These are phyloP conservation scores for Tetratostichococcus sp. DNA, from an alignment of 139 green algal genomes.

Conservation along the genomic window DNA sequence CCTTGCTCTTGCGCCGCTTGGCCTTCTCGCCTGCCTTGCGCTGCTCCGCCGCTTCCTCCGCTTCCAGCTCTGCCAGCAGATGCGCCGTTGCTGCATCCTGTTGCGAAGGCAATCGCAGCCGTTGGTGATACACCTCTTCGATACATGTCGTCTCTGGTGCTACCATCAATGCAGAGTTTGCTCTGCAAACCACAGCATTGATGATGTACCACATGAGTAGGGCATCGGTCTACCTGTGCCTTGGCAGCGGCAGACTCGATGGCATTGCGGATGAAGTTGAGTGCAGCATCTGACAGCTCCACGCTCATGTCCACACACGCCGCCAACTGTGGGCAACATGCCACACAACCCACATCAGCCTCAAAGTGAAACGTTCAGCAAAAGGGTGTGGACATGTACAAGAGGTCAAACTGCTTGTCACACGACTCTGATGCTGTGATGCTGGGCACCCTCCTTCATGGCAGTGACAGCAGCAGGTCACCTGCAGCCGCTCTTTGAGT, in stretches of 20 bases:
- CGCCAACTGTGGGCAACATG: slow-evolving; percentile 18
- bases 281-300: slow-evolving; percentile 41
- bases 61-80: slow-evolving; percentile 63
- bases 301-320: slow-evolving; percentile 51
- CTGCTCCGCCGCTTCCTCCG: slow-evolving; percentile 40
- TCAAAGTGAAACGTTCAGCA: no score
- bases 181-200: no score
- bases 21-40: slow-evolving; percentile 33
- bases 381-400: no score
- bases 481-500: background rate
- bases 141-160: no score
- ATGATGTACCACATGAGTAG: no score
- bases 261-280: slow-evolving; percentile 41
- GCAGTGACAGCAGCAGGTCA: background rate
- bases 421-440: no score
- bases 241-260: slow-evolving; percentile 44
- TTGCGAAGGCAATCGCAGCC: slow-evolving; percentile 8
- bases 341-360: background rate
- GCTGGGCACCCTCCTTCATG: no score
- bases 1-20: slow-evolving; percentile 22
- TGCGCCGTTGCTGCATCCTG: slow-evolving; percentile 51
- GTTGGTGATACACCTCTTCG: no score
- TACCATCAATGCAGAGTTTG: no score
- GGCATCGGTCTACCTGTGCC: background rate
- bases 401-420: no score